These are phyloP conservation scores for Brasenia schreberi DNA, from an alignment of 164 flowering plant species.

Conservation along the genomic window DNA sequence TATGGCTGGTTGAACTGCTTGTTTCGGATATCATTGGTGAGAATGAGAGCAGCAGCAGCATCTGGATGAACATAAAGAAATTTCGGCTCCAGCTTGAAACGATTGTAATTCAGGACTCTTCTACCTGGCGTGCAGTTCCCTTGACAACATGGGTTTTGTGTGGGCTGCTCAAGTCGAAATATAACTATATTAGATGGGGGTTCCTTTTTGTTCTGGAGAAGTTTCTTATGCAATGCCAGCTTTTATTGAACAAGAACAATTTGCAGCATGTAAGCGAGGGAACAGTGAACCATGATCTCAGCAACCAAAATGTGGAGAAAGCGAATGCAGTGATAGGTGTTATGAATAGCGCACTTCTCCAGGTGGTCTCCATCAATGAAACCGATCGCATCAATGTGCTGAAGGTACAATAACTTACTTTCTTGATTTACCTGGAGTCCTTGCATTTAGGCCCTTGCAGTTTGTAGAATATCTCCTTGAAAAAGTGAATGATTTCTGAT, in stretches of 20 bases:
- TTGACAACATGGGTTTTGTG: constrained; percentile 68
- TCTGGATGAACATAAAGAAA: constrained; percentile 38
- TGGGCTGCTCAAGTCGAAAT: constrained; percentile 86
- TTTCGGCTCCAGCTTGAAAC: constrained; percentile 48
- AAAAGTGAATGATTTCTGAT: neutral
- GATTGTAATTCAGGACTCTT: constrained; percentile 51
- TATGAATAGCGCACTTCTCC: constrained; percentile 74
- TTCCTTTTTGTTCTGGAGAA: constrained; percentile 84
- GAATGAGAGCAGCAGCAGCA: constrained; percentile 30
- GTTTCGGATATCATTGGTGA: constrained; percentile 55
- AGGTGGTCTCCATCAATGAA: constrained; percentile 80
- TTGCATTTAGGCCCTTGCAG: neutral
- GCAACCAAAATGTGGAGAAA: constrained; percentile 53
- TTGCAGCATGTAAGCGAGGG: constrained; percentile 29
- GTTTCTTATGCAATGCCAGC: constrained; percentile 79
- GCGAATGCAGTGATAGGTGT: constrained; percentile 89
- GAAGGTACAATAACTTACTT: constrained; percentile 41
- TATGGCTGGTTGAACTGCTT: constrained; percentile 89
- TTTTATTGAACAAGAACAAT: constrained; percentile 69
- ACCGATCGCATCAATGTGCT: constrained; percentile 84
- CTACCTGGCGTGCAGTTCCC: constrained; percentile 46
- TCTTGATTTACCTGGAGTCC: neutral
- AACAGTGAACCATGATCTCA: constrained; percentile 9
- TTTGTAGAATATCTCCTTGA: neutral
- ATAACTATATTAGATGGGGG: constrained; percentile 69